These are phyloP conservation scores for Phytomonas francai DNA, from an alignment of 208 protist genomes.

Conservation along the genomic window DNA sequence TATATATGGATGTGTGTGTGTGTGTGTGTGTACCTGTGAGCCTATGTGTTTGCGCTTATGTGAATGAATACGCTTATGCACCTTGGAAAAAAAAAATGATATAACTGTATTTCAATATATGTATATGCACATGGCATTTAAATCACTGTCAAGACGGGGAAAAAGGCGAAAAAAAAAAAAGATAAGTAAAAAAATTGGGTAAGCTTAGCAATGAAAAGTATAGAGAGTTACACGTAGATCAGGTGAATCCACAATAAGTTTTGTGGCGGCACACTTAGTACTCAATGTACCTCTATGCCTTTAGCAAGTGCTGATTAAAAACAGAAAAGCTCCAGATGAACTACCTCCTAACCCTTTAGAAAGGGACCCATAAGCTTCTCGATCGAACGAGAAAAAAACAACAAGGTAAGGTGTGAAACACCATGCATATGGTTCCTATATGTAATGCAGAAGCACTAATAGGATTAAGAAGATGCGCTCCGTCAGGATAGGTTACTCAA, in stretches of 20 bases:
- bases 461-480: too few relatives aligned
- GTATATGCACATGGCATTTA: neutral
- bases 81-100: neutral
- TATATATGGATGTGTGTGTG: conserved; percentile 5
- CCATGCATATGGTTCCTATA: too few relatives aligned
- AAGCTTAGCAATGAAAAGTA: neutral
- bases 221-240: conserved; percentile 5
- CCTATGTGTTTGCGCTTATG: conserved; percentile 4
- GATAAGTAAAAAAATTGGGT: conserved; percentile 8
- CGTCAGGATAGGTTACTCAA: too few relatives aligned
- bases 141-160: neutral
- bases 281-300: too few relatives aligned
- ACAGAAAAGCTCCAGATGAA: conserved; percentile 1
- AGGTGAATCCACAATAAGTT: conserved; percentile 1
- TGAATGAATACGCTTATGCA: conserved; percentile 2
- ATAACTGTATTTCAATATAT: neutral
- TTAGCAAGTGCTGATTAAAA: too few relatives aligned
- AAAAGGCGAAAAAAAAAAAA: conserved; percentile 11
- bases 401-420: too few relatives aligned
- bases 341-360: neutral
- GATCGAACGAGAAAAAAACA: too few relatives aligned
- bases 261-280: too few relatives aligned
- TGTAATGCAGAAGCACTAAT: too few relatives aligned
- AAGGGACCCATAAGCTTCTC: too few relatives aligned
- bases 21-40: conserved; percentile 3